Evolutionary conservation across 805 yeast species (phyloP).

Genomic region (Myxozyma mucilagina): DNA sequence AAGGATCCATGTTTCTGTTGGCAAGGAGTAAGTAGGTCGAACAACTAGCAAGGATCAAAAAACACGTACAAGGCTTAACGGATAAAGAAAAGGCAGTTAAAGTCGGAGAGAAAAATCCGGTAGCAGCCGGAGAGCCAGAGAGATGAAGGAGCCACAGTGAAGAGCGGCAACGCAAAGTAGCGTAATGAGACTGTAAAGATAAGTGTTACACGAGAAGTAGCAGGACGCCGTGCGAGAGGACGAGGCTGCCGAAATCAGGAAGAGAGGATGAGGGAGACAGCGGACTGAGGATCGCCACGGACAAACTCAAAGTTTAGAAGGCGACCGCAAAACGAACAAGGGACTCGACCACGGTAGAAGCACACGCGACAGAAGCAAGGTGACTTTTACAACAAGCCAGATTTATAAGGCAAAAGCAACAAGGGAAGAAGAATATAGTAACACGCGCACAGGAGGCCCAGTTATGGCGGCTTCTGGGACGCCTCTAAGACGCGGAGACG

Average conservation of each 20-base stretch:
- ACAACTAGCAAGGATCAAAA: neutral
- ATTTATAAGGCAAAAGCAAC: neutral
- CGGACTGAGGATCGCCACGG: too few species aligned
- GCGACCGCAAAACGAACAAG: too few species aligned
- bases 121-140: slow-evolving; percentile 18
- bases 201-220: neutral
- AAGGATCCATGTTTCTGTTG: slow-evolving; percentile 19
- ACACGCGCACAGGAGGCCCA: slow-evolving; percentile 1
- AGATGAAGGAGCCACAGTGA: slow-evolving; percentile 21
- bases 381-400: too few species aligned
- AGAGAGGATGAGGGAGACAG: neutral
- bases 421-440: neutral
- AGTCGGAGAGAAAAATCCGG: slow-evolving; percentile 22
- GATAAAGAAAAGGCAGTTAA: slow-evolving; percentile 7
- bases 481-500: slow-evolving; percentile 35
- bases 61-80: slow-evolving; percentile 7
- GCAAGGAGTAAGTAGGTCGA: neutral
- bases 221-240: neutral
- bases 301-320: too few species aligned
- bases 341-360: neutral
- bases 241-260: neutral
- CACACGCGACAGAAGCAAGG: neutral
- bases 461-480: slow-evolving; percentile 38
- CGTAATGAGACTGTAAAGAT: neutral
- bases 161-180: neutral